Evolutionary conservation across 768 basidiomycete species (phyloP), one percentile per base, ranked within the genome.

Genomic region (Boletus reticuloceps): DNA sequence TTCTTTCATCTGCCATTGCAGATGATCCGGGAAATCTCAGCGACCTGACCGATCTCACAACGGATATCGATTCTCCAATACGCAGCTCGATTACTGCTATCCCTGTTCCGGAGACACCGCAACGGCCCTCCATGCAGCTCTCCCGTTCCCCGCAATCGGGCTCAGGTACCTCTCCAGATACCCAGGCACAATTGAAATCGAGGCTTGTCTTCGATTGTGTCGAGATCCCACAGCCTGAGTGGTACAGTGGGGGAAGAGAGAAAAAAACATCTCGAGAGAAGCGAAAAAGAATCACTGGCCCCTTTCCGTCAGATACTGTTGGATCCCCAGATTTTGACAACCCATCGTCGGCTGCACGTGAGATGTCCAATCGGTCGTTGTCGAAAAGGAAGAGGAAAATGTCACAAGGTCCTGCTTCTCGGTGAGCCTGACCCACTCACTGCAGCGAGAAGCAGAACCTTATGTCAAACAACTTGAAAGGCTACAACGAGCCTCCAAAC

Each of bases 381-480:
- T 27, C 50, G 0, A 58, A 50, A 50, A 68, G 54, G 54, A 69
- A 61, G 52, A 63, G 52, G 45, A 65, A 59, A 47, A 42, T 43
- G 27, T 36, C 54, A 9, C 60, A 45, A 50, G 58, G 67, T 59
- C 47, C 64, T 56, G 66, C 60, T 70, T 64, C 68, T 59, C 69
- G 67, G 68, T 69, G 64, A 69, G 68, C 60, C 55, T 51, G 53
- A 53, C 62, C 54, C 58, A 54, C 67, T 67, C 67, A 64, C 67
- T 69, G 65, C 53, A 36, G 38, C 58, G 49, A 56, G 67, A 65
- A 69, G 67, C 58, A 62, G 60, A 65, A 56, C 63, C 67, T 68
- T 50, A 68, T 43, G 57, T 53, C 54, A 57, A 22, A 38, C 57
- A 41, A 59, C 65, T 63, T 58, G 55, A 64, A 70, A 69, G 68